Base-by-base conservation (phyloP, 257 asterid species). In the Solanum lycopersicoides region DNA sequence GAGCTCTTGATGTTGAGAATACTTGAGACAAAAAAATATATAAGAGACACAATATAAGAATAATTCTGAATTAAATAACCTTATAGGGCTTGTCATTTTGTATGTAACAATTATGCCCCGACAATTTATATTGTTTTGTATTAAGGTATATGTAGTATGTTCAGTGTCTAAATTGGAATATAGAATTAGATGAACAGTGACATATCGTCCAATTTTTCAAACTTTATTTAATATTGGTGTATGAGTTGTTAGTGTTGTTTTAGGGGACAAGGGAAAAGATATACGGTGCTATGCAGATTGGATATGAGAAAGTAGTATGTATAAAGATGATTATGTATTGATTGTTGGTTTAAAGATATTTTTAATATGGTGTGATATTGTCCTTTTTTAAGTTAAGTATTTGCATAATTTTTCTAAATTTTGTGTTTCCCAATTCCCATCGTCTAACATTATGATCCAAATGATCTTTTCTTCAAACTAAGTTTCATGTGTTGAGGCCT, bases 1-100 rank as follows among this genome's bases (percentile, higher is more conserved):
- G 95, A 94, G 95, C 28, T 47, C 63, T 9, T 89, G 97, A 93
- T 89, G 98, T 92, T 87, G 94, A 92, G 94, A 90, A 87, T 83
- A 88, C 98, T 84, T 87, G 37, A 69, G 86, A 90, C 92, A 41
- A 71, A 69, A 35, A 56, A 76, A 2, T 47, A 71, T 44, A 18
- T 14, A 83, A 8, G 88, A 85, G 60, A 74, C 80, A 85, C 7
- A 30, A 80, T 14, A 30, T 50, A 82, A 30, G 42, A 18, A 34
- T 9, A 32, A 50, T 50, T 82, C 45, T 82, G 85, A 47, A 20
- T 4, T 32, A 23, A 80, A 60, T 7, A 82, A 50, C 68, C 45
- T 50, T 82, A 50, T 50, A 6, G 20, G 28, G 45, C 87, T 88
- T 91, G 92, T 92, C 92, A 69, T 85, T 87, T 88, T 88, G 16